Evolutionary conservation across 148 eudicot genomes (phyloP), one percentile per base, ranked within the genome.

Genomic region (Nepenthes gracilis): DNA sequence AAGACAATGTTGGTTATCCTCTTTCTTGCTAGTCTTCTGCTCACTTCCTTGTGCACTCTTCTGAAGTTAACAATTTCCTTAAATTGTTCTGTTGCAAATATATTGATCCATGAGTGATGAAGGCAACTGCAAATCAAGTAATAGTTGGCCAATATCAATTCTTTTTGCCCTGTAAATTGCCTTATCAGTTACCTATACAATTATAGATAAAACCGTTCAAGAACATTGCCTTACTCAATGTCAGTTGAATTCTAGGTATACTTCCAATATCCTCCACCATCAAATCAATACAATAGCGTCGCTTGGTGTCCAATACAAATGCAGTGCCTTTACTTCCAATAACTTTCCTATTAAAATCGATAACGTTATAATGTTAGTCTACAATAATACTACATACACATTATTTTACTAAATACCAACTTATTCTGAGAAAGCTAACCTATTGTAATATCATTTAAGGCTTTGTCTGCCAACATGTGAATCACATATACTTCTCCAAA

Each of bases 251-350:
- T 35, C 53, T 53, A 10, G 54, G 59, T 23, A 59, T 52, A 12
- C 53, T 67, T 34, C 54, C 64, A 23, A 67, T 51, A 23, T 60
- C 72, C 54, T 68, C 60, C 15, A 68, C 8, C 45, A 68, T 68
- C 4, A 53, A 36, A 11, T 60, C 60, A 52, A 67, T 64, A 32
- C 69, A 59, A 12, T 71, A 52, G 64, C 32, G 3, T 23, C 74
- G 37, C 64, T 59, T 35, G 61, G 65, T 40, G 52, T 35, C 54
- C 54, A 67, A 45, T 38, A 67, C 23, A 51, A 33, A 38, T 53
- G 50, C 33, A n/a, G 54, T 40, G 43, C 11, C 43, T 51, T 59
- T 3, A 7, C 43, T 33, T 52, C 59, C 47, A 60, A 40, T 43
- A 52, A 40, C 33, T 38, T 67, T 51, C 64, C 52, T 58, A 36